Base-by-base conservation (phyloP, 2,329 filamentous ascomycete genomes). In the Ophidiomyces ophidiicola region DNA sequence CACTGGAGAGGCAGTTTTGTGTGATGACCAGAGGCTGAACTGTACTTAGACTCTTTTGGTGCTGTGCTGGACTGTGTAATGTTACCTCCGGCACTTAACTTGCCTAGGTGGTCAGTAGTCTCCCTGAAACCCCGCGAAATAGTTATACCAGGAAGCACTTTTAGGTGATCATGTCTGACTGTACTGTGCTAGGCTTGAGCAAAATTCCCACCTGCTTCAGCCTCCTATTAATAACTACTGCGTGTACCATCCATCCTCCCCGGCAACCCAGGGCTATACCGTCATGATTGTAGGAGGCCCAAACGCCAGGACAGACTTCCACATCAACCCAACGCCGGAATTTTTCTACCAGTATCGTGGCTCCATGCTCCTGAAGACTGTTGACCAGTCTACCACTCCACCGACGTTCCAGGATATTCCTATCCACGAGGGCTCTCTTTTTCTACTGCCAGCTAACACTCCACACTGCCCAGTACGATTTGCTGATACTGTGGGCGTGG, bases 321-420 rank as follows among this genome's bases (percentile, higher is more conserved):
- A 96, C 71, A 88, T 96, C 73, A 96, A 96, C 70, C 69, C 78
- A 53, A 96, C 88, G 0, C 78, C 90, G 8, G 90, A 96, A 62
- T 96, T 87, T 80, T 98, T 96, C 76, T 96, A 90, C 71, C 88
- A 96, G 63, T 78, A 94, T 72, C 78, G 79, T 53, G 90, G 90
- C 49, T 78, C 80, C 49, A 94, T 96, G 88, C 70, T 90, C 42
- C 80, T 98, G 50, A 93, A 92, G 59, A 82, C 90, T 11, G 82
- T 94, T 47, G 85, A 94, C 55, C 62, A 61, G 4, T 56, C 54
- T 43, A 67, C 53, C 61, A 69, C 42, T 59, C 70, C 58, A 44
- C 60, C 60, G 1, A 56, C 65, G 33, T 93, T 93, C 63, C 73
- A 77, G 48, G 88, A 96, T 62, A 76, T 96, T 47, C 71, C 86